phyloP scores from a whole-genome alignment of 2,329 filamentous ascomycete genomes.

The Aspergillus japonicus region DNA sequence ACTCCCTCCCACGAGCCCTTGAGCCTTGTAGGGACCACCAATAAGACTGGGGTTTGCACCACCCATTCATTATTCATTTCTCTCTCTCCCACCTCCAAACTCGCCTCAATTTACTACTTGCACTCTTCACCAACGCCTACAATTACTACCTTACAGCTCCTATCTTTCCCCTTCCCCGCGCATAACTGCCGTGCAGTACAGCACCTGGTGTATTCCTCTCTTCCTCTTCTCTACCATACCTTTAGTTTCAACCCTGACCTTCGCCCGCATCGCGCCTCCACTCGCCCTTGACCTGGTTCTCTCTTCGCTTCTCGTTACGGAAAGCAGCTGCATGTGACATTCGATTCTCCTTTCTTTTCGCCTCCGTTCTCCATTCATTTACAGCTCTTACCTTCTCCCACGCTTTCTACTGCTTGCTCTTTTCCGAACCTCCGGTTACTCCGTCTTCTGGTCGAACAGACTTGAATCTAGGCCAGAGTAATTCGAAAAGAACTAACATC shows the following conservation, averaged over 20 bases:
- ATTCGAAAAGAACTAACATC: background rate
- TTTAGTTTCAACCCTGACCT: background rate
- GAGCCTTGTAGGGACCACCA: conserved; percentile 8
- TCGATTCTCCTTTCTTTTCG: conserved; percentile 14
- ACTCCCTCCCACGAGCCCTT: conserved; percentile 9
- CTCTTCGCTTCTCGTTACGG: conserved; percentile 11
- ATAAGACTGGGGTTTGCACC: conserved; percentile 22
- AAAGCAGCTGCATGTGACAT: conserved; percentile 18
- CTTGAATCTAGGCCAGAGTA: background rate
- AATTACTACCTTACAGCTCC: background rate
- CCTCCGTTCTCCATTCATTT: background rate
- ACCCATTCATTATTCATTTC: conserved; percentile 11
- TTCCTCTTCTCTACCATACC: background rate
- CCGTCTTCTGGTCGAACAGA: background rate
- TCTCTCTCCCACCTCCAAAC: background rate
- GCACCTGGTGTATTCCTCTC: background rate
- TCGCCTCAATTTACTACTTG: background rate
- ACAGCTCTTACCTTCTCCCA: conserved; percentile 4
- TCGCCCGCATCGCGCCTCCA: conserved; percentile 15
- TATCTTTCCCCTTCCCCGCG: background rate
- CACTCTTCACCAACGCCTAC: background rate
- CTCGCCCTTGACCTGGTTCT: background rate
- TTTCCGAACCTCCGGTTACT: background rate
- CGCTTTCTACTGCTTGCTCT: conserved; percentile 9
- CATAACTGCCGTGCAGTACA: background rate